Percentiles rank a stretch among this genome's conserved stretches.
Evolutionary conservation across 2,329 filamentous ascomycete species (phyloP).

Genomic region (Zasmidium cellare): DNA sequence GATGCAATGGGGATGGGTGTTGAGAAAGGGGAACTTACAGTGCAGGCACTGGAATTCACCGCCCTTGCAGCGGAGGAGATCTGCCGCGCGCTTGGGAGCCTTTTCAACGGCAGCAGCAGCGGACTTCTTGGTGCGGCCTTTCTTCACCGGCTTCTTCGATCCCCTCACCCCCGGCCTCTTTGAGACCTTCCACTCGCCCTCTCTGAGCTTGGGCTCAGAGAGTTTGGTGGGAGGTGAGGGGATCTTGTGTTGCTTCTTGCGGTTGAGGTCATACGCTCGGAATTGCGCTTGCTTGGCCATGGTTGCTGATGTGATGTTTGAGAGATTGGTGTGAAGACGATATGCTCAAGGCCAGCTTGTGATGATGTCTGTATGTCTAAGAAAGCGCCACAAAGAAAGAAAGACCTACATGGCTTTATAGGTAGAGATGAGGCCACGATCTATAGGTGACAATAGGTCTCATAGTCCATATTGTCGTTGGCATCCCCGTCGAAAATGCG

Average conservation of each 20-base stretch:
- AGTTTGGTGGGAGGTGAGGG: not conserved
- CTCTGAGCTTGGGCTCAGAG: not conserved
- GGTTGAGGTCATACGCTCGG: not conserved
- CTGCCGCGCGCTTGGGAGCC: not conserved
- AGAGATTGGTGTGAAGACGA: not conserved
- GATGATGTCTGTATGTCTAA: not conserved
- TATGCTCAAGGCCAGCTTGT: not conserved
- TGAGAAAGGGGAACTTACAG: not conserved
- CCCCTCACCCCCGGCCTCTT: not conserved
- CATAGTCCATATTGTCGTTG: not conserved
- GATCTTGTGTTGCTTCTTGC: not conserved
- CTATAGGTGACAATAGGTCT: not conserved
- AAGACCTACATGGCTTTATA: not conserved
- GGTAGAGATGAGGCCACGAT: not conserved
- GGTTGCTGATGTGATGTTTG: not conserved
- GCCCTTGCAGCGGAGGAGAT: not conserved
- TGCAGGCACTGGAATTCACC: not conserved
- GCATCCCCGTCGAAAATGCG: not conserved
- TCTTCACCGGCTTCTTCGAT: not conserved
- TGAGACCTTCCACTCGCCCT: not conserved
- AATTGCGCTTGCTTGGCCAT: not conserved
- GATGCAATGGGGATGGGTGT: not conserved
- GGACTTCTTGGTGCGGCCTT: not conserved
- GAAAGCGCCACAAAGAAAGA: not conserved
- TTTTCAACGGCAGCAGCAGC: not conserved